These are phyloP conservation scores for Rhododendron williamsianum DNA, from an alignment of 148 eudicot species.

Conservation along the genomic window DNA sequence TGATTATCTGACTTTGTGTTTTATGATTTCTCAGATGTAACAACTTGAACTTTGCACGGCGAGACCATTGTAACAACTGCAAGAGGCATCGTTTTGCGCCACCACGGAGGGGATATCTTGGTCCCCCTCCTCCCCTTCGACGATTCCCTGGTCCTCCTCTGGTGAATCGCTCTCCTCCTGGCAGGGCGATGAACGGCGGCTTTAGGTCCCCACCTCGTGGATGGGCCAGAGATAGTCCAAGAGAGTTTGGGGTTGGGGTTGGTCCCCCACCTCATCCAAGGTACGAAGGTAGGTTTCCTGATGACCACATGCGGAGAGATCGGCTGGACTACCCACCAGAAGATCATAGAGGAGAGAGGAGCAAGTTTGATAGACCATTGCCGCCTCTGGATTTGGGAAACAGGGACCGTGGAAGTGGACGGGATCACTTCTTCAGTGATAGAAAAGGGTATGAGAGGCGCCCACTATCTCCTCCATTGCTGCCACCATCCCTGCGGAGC, in stretches of 20 bases:
- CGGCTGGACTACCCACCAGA: conserved; percentile 61
- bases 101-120: conserved; percentile 69
- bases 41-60: conserved; percentile 87
- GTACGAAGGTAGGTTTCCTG: conserved; percentile 64
- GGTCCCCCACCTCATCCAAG: conserved; percentile 46
- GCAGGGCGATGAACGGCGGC: conserved; percentile 43
- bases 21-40: conserved; percentile 49
- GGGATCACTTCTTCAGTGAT: conserved; percentile 44
- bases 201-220: conserved; percentile 83
- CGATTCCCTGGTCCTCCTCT: conserved; percentile 68
- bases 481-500: conserved; percentile 26
- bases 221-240: conserved; percentile 63
- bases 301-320: conserved; percentile 55
- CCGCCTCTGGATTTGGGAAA: conserved; percentile 57
- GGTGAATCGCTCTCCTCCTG: conserved; percentile 60
- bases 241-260: conserved; percentile 55
- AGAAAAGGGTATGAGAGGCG: conserved; percentile 75
- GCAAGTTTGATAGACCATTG: conserved; percentile 56
- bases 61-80: conserved; percentile 85
- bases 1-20: background rate
- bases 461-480: conserved; percentile 40
- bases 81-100: conserved; percentile 56
- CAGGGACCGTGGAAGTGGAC: conserved; percentile 50
- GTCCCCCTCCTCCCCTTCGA: conserved; percentile 62
- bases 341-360: conserved; percentile 65